Conservation (phyloP, 1,139 yeast genomes). For the Hyphopichia wangnamkhiaoensis region DNA sequence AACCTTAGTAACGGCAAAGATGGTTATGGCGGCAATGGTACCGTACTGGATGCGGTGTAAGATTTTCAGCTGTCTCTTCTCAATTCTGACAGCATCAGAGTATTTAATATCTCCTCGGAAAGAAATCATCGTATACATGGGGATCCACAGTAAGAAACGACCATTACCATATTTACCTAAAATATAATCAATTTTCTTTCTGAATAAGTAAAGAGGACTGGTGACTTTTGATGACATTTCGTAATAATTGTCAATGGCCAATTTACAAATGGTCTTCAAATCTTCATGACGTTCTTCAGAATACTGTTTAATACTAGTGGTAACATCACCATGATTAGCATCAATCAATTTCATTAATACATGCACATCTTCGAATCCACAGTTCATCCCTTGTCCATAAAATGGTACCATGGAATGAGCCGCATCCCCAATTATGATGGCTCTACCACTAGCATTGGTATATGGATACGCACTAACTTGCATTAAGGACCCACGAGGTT, state of each 20-base stretch:
- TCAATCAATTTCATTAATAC: slow-evolving; percentile 62
- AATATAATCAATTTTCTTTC: slow-evolving; percentile 68
- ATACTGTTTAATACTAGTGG: slow-evolving; percentile 58
- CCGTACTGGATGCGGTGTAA: slow-evolving; percentile 30
- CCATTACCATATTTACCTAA: slow-evolving; percentile 53
- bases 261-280: slow-evolving; percentile 68
- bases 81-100: slow-evolving; percentile 63
- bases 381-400: slow-evolving; percentile 96
- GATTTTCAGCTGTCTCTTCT: slow-evolving; percentile 50
- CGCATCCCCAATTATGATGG: slow-evolving; percentile 83
- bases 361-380: slow-evolving; percentile 90
- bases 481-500: slow-evolving; percentile 78
- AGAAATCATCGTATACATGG: slow-evolving; percentile 89
- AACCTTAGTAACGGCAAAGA: slow-evolving; percentile 19
- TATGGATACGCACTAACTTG: slow-evolving; percentile 71
- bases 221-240: slow-evolving; percentile 89
- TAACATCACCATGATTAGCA: slow-evolving; percentile 39
- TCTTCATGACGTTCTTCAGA: slow-evolving; percentile 62
- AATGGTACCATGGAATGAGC: slow-evolving; percentile 98
- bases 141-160: slow-evolving; percentile 66
- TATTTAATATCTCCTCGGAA: slow-evolving; percentile 83
- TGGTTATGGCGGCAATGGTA: slow-evolving; percentile 16
- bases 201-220: slow-evolving; percentile 58
- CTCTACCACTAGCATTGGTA: slow-evolving; percentile 60
- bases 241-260: slow-evolving; percentile 78